Conservation (phyloP, 1,284 basidiomycete species). For the Amylostereum chailletii region DNA sequence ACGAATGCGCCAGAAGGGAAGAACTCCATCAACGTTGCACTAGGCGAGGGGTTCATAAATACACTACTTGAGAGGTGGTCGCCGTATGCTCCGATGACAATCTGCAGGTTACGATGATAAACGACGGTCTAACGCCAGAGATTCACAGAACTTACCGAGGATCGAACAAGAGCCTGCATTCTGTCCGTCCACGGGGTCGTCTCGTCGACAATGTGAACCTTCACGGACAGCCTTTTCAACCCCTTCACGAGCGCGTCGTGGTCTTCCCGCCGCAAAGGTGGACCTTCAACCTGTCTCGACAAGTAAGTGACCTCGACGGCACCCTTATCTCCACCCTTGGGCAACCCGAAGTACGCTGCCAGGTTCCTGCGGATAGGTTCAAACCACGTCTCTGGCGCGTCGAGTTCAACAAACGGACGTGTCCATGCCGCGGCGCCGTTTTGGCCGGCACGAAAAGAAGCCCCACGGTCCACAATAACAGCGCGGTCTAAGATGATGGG, state of each 20-base stretch:
- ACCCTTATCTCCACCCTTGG: constrained; percentile 15
- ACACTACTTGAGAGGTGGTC: constrained; percentile 63
- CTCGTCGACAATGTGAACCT: constrained; percentile 61
- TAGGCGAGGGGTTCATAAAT: constrained; percentile 57
- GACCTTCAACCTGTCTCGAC: constrained; percentile 44
- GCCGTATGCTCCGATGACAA: constrained; percentile 69
- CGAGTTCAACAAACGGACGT: constrained; percentile 51
- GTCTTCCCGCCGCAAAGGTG: constrained; percentile 34
- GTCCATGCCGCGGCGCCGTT: constrained; percentile 31
- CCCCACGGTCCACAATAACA: constrained; percentile 67
- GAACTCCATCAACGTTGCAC: constrained; percentile 69
- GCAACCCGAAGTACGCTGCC: constrained; percentile 19
- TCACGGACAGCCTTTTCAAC: constrained; percentile 49
- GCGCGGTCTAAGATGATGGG: constrained; percentile 71
- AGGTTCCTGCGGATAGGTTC: constrained; percentile 39
- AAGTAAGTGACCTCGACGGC: constrained; percentile 59
- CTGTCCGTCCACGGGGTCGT: constrained; percentile 44
- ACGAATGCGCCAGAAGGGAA: constrained; percentile 68
- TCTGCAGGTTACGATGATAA: constrained; percentile 26
- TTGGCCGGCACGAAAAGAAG: constrained; percentile 42
- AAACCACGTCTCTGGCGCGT: constrained; percentile 61
- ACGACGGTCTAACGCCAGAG: not conserved
- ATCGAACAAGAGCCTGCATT: constrained; percentile 62
- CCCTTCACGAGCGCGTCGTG: constrained; percentile 44
- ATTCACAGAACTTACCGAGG: constrained; percentile 45